Base-by-base conservation (phyloP, 1,284 basidiomycete species). In the Tylopilus orsonianus region DNA sequence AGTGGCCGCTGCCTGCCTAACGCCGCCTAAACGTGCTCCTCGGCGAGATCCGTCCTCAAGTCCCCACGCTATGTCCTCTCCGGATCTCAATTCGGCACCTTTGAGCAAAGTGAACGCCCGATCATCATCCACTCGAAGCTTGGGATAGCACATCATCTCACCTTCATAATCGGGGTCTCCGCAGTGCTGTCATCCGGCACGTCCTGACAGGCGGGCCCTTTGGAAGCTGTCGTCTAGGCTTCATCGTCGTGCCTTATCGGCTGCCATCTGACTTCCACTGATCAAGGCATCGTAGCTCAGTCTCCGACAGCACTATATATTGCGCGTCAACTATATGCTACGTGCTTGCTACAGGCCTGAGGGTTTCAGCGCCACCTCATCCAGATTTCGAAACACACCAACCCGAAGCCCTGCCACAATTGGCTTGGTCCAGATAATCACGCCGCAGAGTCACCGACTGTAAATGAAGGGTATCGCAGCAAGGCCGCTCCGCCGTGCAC, bases 41-140 rank as follows among this genome's bases (percentile, higher is more conserved):
- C 47, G 52, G 60, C 14, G 61, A 62, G 63, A 65, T 62, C 60
- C 63, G 60, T 46, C 43, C 59, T 60, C 62, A 65, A 44, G 53
- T 63, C 46, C n/a, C 58, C 45, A 38, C 48, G 27, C 19, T 37
- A 32, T 27, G 20, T 30, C 19, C 35, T 20, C 54, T 42, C 46
- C 62, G 56, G 62, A 61, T 65, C 62, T 63, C 59, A 53, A 51
- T 46, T 54, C 52, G 60, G 55, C 44, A n/a, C 29, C 27, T 44
- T 37, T 39, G 38, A 41, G 43, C 62, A 59, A 57, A 51, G 53
- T 61, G 40, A 50, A 49, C 46, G 46, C 44, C 60, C 56, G 59
- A 64, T 65, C 52, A 53, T 46, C 39, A 46, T 46, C 44, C 49
- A 22, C 38, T 49, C 48, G 47, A 50, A 37, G 23, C 19, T 41